Conservation (phyloP, 352 stramenopile species). For the Phytophthora citricola region DNA sequence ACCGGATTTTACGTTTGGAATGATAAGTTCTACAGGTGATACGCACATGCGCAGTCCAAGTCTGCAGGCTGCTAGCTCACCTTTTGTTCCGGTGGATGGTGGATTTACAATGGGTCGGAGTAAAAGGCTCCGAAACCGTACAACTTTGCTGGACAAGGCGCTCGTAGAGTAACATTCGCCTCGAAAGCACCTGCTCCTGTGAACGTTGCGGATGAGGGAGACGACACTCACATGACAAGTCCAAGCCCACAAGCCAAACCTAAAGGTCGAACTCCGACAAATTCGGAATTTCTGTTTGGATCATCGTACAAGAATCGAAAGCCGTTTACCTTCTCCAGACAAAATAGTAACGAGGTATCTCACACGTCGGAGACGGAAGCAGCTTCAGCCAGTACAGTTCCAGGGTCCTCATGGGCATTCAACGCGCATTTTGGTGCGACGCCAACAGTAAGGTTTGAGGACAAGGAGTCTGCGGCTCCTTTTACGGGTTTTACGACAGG, state of each 20-base stretch:
- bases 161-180: neutral
- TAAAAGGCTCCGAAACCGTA: slow-evolving; percentile 25
- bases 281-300: slow-evolving; percentile 33
- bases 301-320: slow-evolving; percentile 42
- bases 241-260: slow-evolving; percentile 9
- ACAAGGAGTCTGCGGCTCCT: slow-evolving; percentile 2
- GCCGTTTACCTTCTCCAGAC: slow-evolving; percentile 12
- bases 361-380: neutral
- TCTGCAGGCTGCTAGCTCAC: neutral
- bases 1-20: slow-evolving; percentile 38
- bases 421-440: neutral
- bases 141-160: slow-evolving; percentile 21
- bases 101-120: slow-evolving; percentile 31
- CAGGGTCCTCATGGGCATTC: slow-evolving; percentile 2
- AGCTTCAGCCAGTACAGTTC: neutral
- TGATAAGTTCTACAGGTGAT: slow-evolving; percentile 9
- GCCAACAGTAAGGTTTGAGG: neutral
- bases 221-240: slow-evolving; percentile 25
- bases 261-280: slow-evolving; percentile 2
- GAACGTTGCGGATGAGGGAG: slow-evolving; percentile 1
- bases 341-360: slow-evolving; percentile 20
- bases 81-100: slow-evolving; percentile 8
- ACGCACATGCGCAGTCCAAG: slow-evolving; percentile 30
- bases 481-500: slow-evolving; percentile 30
- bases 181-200: neutral